Evolutionary conservation across 805 yeast genomes (phyloP), one percentile per base, ranked within the genome.

Genomic region (Danielia oregonensis): DNA sequence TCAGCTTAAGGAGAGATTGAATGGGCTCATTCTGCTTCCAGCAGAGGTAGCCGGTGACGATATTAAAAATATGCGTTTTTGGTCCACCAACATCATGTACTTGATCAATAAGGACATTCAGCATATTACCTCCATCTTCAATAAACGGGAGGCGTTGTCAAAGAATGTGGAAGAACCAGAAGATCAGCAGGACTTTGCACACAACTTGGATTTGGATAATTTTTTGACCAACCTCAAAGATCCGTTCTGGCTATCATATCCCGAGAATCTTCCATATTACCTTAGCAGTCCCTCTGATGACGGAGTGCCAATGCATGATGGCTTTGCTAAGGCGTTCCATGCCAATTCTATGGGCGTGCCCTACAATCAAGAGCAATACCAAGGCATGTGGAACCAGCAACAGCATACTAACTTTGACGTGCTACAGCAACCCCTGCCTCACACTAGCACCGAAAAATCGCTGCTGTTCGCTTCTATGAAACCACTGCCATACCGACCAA

Each of bases 191-290:
- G 22, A 19, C 6, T 9, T 7, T 6, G 22, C 9, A 19, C 9
- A 19, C 6, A 36, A 37, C 26, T 21, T 30, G 21, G 44, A 41
- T 18, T 14, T 30, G 6, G 17, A 28, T 17, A 17, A 19, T 12
- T 11, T 65, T 32, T 72, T 76, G 7, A 62, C 69, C 43, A 52
- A 59, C 30, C 47, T 70, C 24, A 59, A 57, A 30, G 79, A 74
- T 49, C 79, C 79, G 5, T 74, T 74, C 41, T 72, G 74, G 66
- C 58, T 72, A 29, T 70, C 72, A 12, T 70, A 70, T 43, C 76
- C 77, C 3, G 70, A 61, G 29, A 70, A 68, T 41, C 52, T 70
- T 35, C 71, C 72, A 7, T 56, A 55, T 52, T 55, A 57, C 40
- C 38, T 48, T 16, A 44, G 44, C 22, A 39, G 49, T 7, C 49